Base-by-base conservation (phyloP, 169 alveolate genomes). In the Plasmodium fragile region DNA sequence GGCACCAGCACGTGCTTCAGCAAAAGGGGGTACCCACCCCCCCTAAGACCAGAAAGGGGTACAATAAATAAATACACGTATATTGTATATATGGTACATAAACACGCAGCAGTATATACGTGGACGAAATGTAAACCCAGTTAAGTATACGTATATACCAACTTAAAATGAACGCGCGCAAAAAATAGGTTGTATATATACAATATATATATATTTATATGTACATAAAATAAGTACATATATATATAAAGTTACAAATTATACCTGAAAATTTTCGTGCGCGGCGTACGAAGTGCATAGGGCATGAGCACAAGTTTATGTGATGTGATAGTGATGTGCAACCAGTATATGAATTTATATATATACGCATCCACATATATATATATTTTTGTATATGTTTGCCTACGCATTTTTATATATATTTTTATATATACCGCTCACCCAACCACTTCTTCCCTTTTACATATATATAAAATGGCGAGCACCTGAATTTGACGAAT, bases 11-110 rank as follows among this genome's bases (percentile, higher is more conserved):
- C 25, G 59, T 49, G 22, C 59, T 22, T 13, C 59, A 1, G 55
- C 55, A 45, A 6, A 34, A 28, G 45, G 25, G 13, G 45, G 25
- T 52, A 18, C 34, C 32, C 18, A n/a, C 18, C 34, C n/a, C n/a
- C n/a, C n/a, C n/a, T n/a, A n/a, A n/a, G n/a, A n/a, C n/a, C n/a
- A n/a, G n/a, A 69, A 10, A n/a, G 32, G n/a, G 34, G 32, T 18
- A 22, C 59, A 80, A n/a, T n/a, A 22, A 34, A 80, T 80, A 79
- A 30, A 81, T 81, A 81, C 70, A 59, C 41, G 69, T 52, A 81
- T 81, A n/a, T n/a, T n/a, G 70, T 41, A 81, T 81, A 81, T 53
- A n/a, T n/a, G n/a, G 30, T 28, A 81, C 7, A 82, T 32, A 45
- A 43, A 25, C 36, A 36, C 36, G 36, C 6, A 5, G 30, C 75